phyloP scores from a whole-genome alignment of 208 protist species.

The Trypanosoma theileri region DNA sequence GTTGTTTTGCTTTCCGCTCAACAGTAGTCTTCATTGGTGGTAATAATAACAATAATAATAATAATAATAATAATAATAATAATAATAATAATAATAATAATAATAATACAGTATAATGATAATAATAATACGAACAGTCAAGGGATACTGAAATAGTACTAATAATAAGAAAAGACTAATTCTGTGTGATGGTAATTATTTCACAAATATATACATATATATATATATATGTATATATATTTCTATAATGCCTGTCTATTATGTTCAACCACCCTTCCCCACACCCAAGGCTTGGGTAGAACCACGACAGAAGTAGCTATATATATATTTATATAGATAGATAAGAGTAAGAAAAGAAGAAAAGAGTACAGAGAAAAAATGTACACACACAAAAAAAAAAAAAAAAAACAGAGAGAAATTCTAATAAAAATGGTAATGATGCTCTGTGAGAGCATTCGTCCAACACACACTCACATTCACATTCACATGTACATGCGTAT shows the following conservation, averaged over 20 bases:
- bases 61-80: constrained; percentile 21
- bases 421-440: no score
- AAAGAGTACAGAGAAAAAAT: no score
- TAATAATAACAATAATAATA: constrained; percentile 20
- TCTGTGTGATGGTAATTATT: constrained; percentile 14
- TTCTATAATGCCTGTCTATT: no score
- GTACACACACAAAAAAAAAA: no score
- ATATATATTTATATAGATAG: no score
- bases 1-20: background rate
- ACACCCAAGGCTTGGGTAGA: background rate
- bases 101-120: constrained; percentile 11
- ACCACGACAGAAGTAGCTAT: no score
- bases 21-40: constrained; percentile 23
- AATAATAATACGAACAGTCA: no score
- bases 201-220: constrained; percentile 2
- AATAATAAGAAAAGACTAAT: background rate
- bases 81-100: constrained; percentile 19
- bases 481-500: background rate
- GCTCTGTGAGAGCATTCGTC: no score
- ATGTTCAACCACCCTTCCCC: background rate
- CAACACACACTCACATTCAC: no score
- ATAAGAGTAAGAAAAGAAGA: no score
- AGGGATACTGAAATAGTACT: no score
- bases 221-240: constrained; percentile 6
- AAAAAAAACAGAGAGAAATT: no score